These are phyloP conservation scores for Colletotrichum tabaci DNA, from an alignment of 2,329 filamentous ascomycete genomes.

Conservation along the genomic window DNA sequence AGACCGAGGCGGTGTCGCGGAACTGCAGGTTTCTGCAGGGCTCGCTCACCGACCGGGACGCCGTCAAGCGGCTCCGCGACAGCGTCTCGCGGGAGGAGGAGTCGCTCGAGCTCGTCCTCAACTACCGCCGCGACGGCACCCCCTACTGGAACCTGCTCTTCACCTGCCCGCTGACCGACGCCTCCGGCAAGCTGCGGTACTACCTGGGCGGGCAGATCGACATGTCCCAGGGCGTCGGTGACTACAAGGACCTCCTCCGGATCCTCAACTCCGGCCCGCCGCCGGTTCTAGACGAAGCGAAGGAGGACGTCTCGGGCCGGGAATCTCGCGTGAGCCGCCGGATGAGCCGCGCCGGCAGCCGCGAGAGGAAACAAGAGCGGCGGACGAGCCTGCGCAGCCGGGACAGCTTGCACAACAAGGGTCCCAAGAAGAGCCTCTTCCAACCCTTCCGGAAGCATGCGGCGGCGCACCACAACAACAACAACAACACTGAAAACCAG, in stretches of 20 bases:
- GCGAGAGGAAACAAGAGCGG: conserved; percentile 38
- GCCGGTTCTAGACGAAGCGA: conserved; percentile 36
- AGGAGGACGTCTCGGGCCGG: conserved; percentile 20
- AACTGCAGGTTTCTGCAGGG: conserved; percentile 68
- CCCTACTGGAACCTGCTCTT: conserved; percentile 73
- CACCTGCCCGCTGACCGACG: conserved; percentile 65
- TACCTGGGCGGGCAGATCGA: conserved; percentile 72
- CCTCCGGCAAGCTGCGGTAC: conserved; percentile 62
- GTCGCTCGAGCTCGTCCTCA: conserved; percentile 65
- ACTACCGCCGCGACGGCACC: conserved; percentile 65
- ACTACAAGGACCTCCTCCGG: conserved; percentile 64
- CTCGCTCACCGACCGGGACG: conserved; percentile 59
- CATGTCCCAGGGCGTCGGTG: conserved; percentile 67
- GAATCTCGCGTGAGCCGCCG: conserved; percentile 30
- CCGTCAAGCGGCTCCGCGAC: conserved; percentile 58
- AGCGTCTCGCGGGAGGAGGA: conserved; percentile 60
- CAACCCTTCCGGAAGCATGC: conserved; percentile 51
- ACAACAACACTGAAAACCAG: conserved; percentile 23
- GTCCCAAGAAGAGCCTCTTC: conserved; percentile 52
- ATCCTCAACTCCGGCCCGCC: conserved; percentile 58
- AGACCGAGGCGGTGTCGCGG: conserved; percentile 62
- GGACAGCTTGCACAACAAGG: conserved; percentile 44
- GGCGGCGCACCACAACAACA: conserved; percentile 6
- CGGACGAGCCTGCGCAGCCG: conserved; percentile 38
- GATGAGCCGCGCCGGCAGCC: conserved; percentile 34